Percentiles rank a stretch among this genome's conserved stretches.
Evolutionary conservation across 257 asterid genomes (phyloP).

Genomic region (Linaria vulgaris): DNA sequence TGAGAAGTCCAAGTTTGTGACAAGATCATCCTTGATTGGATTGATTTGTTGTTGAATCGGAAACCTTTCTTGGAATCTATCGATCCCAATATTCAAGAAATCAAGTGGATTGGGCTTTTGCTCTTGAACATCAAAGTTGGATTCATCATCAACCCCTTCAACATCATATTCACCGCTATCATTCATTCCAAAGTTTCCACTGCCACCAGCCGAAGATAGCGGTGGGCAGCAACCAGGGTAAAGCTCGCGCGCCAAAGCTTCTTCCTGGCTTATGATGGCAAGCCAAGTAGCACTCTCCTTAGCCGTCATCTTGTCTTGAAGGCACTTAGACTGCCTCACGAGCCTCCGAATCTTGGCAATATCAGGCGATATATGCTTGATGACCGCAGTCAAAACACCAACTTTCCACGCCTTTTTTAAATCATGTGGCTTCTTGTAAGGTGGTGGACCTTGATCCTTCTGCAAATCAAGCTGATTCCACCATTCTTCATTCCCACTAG

Average conservation of each 20-base stretch:
- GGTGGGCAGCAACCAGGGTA: conserved; percentile 48
- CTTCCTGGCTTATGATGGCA: conserved; percentile 56
- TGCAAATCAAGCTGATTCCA: conserved; percentile 57
- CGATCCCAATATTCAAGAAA: conserved; percentile 38
- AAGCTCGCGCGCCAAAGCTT: conserved; percentile 54
- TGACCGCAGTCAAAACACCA: conserved; percentile 59
- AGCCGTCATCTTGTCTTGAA: conserved; percentile 69
- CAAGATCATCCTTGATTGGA: conserved; percentile 33
- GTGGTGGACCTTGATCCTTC: conserved; percentile 53
- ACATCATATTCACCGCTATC: conserved; percentile 59
- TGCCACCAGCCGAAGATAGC: conserved; percentile 33
- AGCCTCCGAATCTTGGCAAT: conserved; percentile 60
- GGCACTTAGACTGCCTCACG: conserved; percentile 56
- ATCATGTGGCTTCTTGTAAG: conserved; percentile 66
- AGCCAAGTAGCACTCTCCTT: conserved; percentile 74
- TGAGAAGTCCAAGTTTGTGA: conserved; percentile 41
- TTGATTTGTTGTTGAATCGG: conserved; percentile 32
- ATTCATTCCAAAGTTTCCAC: conserved; percentile 34
- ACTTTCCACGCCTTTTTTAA: conserved; percentile 72
- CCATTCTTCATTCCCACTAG: conserved; percentile 61
- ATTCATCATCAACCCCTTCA: conserved; percentile 38
- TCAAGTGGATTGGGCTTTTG: conserved; percentile 44
- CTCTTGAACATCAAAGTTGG: conserved; percentile 46
- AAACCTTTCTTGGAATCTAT: conserved; percentile 29
- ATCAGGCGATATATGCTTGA: conserved; percentile 62